Evolutionary conservation across 768 basidiomycete genomes (phyloP), one percentile per base, ranked within the genome.

Genomic region (Termitomyces sp.): DNA sequence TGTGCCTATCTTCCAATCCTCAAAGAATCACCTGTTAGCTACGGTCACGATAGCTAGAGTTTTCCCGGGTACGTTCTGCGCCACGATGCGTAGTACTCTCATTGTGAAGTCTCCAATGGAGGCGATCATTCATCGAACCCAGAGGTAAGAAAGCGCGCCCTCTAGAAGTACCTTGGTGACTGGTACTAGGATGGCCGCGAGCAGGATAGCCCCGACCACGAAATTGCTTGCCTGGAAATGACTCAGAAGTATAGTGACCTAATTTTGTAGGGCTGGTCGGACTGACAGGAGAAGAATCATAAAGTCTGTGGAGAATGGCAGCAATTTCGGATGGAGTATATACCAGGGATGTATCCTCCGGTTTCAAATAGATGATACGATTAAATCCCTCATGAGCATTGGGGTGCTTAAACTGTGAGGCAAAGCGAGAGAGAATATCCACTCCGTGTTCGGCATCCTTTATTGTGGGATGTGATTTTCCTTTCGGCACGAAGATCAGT

Each of bases 391-490:
- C 91, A 37, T 73, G 63, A 38, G 76, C 63, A 21, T 67, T 66
- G 30, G 90, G 90, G 28, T 73, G 66, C 64, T 74, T 73, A 64
- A 84, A 87, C 61, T 85, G 82, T 49, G 76, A 73, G 47, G 78
- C 78, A 68, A 93, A 90, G 52, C 81, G 80, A 58, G 80, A 74
- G 54, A 92, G 75, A n/a, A 91, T 72, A 37, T 73, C 70, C 63
- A 86, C 64, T 19, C 82, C 88, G 44, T 81, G 75, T 64, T 80
- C 78, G 52, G 78, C 75, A 60, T 69, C 76, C 60, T 73, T 83
- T 69, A 93, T 91, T 53, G 91, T 93, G 51, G 90, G 91, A 71
- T 91, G 90, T 49, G 71, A 75, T 37, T 76, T 78, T 63, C 90
- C 90, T 91, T 66, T 65, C 45, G 11, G 12, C 7, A 28, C 21